Conservation (phyloP, 495 filamentous ascomycete genomes). For the Hypomontagnella submonticulosa region DNA sequence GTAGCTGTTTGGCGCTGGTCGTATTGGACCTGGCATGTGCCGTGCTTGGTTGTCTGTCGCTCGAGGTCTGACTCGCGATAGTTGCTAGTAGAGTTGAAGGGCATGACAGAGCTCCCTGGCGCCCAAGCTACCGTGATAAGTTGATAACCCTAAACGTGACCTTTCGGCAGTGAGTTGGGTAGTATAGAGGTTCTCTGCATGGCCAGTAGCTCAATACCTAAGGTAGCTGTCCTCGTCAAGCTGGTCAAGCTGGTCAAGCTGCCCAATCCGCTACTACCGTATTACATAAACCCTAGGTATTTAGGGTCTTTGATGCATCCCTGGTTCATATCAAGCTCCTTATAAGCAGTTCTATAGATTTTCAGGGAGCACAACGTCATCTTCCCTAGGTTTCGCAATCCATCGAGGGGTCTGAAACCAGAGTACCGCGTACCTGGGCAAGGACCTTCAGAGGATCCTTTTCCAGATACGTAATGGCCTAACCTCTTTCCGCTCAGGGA, state of each 20-base stretch:
- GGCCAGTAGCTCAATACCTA: constrained; percentile 1
- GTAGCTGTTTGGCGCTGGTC: constrained; percentile 2
- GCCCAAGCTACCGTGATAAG: not conserved
- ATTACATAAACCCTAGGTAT: constrained; percentile 14
- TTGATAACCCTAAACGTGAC: too few species aligned
- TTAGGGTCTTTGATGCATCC: not conserved
- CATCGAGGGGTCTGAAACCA: not conserved
- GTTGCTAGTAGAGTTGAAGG: constrained; percentile 2
- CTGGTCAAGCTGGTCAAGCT: constrained; percentile 5
- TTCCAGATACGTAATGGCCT: constrained; percentile 14
- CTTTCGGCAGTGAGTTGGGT: constrained; percentile 1
- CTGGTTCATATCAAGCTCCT: too few species aligned
- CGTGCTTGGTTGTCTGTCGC: not conserved
- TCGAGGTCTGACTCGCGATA: constrained; percentile 18
- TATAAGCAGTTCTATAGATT: too few species aligned
- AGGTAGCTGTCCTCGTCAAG: constrained; percentile 1
- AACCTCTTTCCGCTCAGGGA: constrained; percentile 1
- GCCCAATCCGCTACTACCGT: constrained; percentile 8
- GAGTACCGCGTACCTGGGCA: not conserved
- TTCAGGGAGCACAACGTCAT: too few species aligned
- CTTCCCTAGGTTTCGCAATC: not conserved
- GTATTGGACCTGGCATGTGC: constrained; percentile 8
- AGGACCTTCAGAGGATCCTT: not conserved
- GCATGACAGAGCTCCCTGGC: constrained; percentile 3
- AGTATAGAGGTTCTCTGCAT: not conserved